Percentiles rank a stretch among this genome's conserved stretches.
These are phyloP conservation scores for Phyllosticta citriasiana DNA, from an alignment of 2,329 filamentous ascomycete species.

Conservation along the genomic window DNA sequence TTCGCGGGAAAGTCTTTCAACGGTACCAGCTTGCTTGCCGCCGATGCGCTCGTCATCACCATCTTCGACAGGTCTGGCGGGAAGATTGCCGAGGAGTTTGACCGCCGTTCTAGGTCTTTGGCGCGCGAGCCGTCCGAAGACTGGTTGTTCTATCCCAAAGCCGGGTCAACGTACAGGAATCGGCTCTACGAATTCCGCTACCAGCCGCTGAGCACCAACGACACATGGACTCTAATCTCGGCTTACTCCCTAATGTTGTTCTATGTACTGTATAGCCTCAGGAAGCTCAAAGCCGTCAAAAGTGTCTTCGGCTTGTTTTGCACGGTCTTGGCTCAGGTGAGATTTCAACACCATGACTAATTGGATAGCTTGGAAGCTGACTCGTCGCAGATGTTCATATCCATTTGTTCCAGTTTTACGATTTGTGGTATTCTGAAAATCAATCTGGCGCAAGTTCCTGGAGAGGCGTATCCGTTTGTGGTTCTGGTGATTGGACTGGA, in stretches of 20 bases:
- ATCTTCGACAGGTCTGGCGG: constrained; percentile 59
- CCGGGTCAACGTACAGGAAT: constrained; percentile 44
- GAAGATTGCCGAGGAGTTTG: constrained; percentile 55
- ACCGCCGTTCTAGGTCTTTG: constrained; percentile 46
- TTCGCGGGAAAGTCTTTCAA: constrained; percentile 73
- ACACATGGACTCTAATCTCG: constrained; percentile 52
- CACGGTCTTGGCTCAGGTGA: constrained; percentile 56
- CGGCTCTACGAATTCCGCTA: constrained; percentile 72
- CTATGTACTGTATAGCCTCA: constrained; percentile 59
- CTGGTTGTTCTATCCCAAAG: constrained; percentile 57
- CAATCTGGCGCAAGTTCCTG: constrained; percentile 64
- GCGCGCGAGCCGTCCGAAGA: constrained; percentile 39
- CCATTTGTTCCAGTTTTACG: constrained; percentile 70
- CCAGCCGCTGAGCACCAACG: constrained; percentile 58
- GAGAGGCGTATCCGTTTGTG: constrained; percentile 66
- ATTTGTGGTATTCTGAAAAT: constrained; percentile 67
- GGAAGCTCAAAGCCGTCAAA: constrained; percentile 63
- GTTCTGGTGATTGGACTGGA: constrained; percentile 67
- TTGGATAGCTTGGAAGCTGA: neutral
- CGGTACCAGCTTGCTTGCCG: constrained; percentile 56
- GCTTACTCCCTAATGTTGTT: constrained; percentile 55
- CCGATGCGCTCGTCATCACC: constrained; percentile 70
- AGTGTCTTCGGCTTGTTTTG: constrained; percentile 63
- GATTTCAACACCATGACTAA: neutral
- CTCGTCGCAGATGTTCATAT: constrained; percentile 47